Evolutionary conservation across 176 grass and related monocot genomes (phyloP).

Genomic region (Rhynchospora tenuis): DNA sequence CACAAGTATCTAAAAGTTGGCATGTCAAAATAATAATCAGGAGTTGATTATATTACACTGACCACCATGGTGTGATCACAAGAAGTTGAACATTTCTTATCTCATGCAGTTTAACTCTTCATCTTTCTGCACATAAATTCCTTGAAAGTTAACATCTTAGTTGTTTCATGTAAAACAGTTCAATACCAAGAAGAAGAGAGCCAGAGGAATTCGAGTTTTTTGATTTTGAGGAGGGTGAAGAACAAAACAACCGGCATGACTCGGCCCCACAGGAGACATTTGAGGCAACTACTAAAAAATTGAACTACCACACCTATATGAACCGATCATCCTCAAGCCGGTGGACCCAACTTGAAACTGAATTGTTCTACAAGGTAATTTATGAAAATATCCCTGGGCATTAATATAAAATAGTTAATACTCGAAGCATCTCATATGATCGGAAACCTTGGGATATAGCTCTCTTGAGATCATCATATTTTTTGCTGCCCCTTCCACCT

Average conservation of each 20-base stretch:
- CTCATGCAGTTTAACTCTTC: not conserved
- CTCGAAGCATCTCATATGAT: not conserved
- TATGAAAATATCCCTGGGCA: conserved; percentile 19
- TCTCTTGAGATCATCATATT: too few species aligned
- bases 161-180: not conserved
- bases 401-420: conserved; percentile 2
- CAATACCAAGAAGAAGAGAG: not conserved
- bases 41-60: not conserved
- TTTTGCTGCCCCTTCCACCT: not conserved
- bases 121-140: not conserved
- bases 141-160: not conserved
- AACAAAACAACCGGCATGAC: not conserved
- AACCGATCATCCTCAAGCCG: conserved; percentile 30
- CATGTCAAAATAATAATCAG: not conserved
- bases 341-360: conserved; percentile 84
- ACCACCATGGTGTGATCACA: not conserved
- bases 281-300: conserved; percentile 27
- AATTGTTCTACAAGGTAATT: conserved; percentile 83
- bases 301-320: conserved; percentile 96
- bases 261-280: conserved; percentile 3
- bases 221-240: not conserved
- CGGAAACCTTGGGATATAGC: not conserved
- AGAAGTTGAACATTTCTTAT: not conserved
- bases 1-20: too few species aligned
- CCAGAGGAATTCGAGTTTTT: conserved; percentile 14